Evolutionary conservation across 805 yeast species (phyloP), one percentile per base, ranked within the genome.

Genomic region (Metschnikowia kofuensis): DNA sequence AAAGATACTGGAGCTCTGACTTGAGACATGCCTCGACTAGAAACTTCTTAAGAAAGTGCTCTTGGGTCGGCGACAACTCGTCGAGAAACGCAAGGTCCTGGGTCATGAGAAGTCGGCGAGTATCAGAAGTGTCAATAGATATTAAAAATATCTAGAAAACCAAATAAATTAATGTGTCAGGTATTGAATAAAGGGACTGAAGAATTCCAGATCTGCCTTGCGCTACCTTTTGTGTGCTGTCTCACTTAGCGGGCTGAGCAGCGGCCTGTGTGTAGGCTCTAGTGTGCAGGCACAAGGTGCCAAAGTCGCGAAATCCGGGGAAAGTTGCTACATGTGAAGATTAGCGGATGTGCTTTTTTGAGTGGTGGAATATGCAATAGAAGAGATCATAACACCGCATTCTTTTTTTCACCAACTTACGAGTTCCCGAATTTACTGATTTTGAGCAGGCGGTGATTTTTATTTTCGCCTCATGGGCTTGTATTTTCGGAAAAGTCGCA

Each of bases 31-130:
- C 71, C 52, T 80, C 77, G 28, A 92, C 69, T 14, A 92, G 74
- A 66, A 88, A 91, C 59, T 95, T 82, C 66, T 92, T 92, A 46
- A 94, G 75, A 64, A 86, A 87, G 61, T 92, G 97, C 66, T 89
- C 96, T 63, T 91, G 89, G 0, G 79, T 73, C 2, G 91, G 80
- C 12, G 81, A 67, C 41, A 85, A 51, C 36, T 31, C 47, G 47
- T 38, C 38, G 15, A 51, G 31, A 32, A 54, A 55, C 34, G 41
- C 30, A 40, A 47, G 46, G 7, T 41, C 38, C 8, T 31, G 49
- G 8, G 45, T 30, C 49, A 45, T 45, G 21, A 21, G 21, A 21
- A 4, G 21, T 21, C 21, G 2, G 2, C 4, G 4, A 21, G 21
- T 21, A 21, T 21, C 21, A 2, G 21, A 21, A 4, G 4, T 4